Conservation (phyloP, 768 basidiomycete genomes). For the Coprinellus micaceus region DNA sequence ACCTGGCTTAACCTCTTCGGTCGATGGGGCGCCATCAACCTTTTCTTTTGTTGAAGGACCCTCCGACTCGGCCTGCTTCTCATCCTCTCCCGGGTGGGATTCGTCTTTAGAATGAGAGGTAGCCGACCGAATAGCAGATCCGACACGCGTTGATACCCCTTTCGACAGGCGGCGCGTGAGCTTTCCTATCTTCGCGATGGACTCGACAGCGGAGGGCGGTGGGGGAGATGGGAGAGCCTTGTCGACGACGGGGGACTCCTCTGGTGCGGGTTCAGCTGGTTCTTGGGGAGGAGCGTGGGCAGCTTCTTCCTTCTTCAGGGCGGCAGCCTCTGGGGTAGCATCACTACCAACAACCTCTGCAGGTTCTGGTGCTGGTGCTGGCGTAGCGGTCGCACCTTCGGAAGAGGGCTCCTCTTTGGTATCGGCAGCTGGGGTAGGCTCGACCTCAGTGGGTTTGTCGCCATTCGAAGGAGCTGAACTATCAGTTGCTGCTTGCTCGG, state of each 20-base stretch:
- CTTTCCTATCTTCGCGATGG: background rate
- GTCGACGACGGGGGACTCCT: background rate
- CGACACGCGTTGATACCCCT: background rate
- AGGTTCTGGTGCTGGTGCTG: no score
- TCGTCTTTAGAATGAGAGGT: background rate
- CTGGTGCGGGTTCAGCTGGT: background rate
- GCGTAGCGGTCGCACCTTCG: background rate
- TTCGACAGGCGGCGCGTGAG: background rate
- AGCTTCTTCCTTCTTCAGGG: no score
- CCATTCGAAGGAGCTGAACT: no score
- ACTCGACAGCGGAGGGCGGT: background rate
- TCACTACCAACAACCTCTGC: no score
- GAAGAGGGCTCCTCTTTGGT: background rate
- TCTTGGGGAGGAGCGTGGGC: no score
- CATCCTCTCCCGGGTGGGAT: background rate
- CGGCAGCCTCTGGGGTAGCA: no score
- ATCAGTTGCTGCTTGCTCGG: no score
- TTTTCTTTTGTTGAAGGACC: no score
- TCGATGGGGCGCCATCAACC: no score
- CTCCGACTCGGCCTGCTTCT: no score
- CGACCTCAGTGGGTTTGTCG: background rate
- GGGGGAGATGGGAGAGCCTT: background rate
- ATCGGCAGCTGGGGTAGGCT: background rate
- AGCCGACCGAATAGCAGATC: background rate
- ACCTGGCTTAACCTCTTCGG: no score